Evolutionary conservation across 2,329 filamentous ascomycete species (phyloP).

Genomic region (Didymella segeticola): DNA sequence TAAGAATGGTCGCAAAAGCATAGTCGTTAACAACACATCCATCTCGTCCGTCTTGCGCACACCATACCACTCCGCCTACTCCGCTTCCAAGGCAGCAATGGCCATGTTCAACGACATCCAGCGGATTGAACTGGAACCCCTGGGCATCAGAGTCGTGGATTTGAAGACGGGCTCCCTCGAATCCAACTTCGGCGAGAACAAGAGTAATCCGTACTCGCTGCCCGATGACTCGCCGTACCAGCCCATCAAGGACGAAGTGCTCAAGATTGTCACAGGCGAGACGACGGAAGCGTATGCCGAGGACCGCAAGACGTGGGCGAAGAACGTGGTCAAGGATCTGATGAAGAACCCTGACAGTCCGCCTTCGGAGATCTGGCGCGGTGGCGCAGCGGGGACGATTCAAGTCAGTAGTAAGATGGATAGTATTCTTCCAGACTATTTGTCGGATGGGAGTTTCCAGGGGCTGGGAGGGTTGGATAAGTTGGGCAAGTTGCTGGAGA

Average conservation of each 20-base stretch:
- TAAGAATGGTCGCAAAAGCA: constrained; percentile 9
- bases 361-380: constrained; percentile 18
- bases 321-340: constrained; percentile 18
- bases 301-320: constrained; percentile 17
- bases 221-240: constrained; percentile 13
- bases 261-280: constrained; percentile 11
- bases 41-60: constrained; percentile 15
- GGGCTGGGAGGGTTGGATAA: constrained; percentile 13
- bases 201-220: constrained; percentile 3
- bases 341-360: constrained; percentile 15
- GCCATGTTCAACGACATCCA: constrained; percentile 37
- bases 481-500: constrained; percentile 10
- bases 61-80: constrained; percentile 32
- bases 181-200: constrained; percentile 17
- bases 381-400: constrained; percentile 11
- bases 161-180: constrained; percentile 26
- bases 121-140: constrained; percentile 30
- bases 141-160: constrained; percentile 32
- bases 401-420: constrained; percentile 12
- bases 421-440: constrained; percentile 11
- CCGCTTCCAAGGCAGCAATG: constrained; percentile 48
- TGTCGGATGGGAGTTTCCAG: constrained; percentile 14
- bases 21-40: constrained; percentile 16
- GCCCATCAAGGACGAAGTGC: constrained; percentile 16
- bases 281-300: constrained; percentile 15